Evolutionary conservation across 352 stramenopile genomes (phyloP), one percentile per base, ranked within the genome.

Genomic region (Phytopythium boreale): DNA sequence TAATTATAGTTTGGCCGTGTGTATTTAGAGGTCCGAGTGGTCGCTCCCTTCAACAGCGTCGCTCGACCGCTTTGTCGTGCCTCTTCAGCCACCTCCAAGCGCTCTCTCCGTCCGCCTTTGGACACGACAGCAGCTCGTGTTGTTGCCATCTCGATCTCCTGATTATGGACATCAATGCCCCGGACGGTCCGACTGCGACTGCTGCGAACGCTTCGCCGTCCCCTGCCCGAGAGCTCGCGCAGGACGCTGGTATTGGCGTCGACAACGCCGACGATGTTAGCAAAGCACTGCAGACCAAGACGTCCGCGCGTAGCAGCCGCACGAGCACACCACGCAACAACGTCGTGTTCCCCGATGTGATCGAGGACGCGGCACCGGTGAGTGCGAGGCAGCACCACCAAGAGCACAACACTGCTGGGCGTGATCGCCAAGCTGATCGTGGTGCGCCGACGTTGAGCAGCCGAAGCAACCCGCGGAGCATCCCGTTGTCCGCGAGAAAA

Each of bases 401-500:
- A 9, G 47, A 36, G 26, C 4, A n/a, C 3, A 34, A 15, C 20
- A 19, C 19, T 11, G 53, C 4, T 10, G 26, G 24, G 49, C 24
- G 22, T 20, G 49, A 34, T 10, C n/a, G 1, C 24, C 49, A 56
- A 29, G 2, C 26, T 9, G 49, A 22, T 56, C 53, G 22, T 19
- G 29, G 20, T n/a, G 20, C 34, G 1, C 31, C 53, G 34, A 59
- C 53, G 34, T 20, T 59, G 19, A 59, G 53, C 53, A 59, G 53
- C 22, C 19, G 53, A 8, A 59, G 31, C 53, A 59, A 59, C 24
- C 53, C 53, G 15, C 53, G n/a, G 2, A 59, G 53, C 12, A 59
- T 56, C 34, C 53, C 61, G 26, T 14, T 46, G 41, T 70, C 68
- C 20, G 61, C 63, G 11, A 57, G 64, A 55, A 79, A 74, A 56